Conservation (phyloP, 2,329 filamentous ascomycete species). For the Clonostachys solani region DNA sequence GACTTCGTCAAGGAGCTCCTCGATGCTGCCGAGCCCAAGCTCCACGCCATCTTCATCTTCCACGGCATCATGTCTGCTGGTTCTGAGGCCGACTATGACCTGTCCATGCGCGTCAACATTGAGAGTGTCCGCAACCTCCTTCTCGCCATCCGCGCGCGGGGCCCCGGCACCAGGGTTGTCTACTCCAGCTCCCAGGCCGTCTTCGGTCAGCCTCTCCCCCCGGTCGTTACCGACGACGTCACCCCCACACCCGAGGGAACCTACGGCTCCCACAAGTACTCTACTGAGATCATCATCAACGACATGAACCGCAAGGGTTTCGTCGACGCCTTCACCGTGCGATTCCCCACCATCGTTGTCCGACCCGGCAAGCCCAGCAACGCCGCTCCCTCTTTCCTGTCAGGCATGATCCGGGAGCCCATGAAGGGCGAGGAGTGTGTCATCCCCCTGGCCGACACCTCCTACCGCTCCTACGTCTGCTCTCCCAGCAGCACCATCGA, state of each 20-base stretch:
- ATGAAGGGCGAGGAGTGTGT: constrained; percentile 36
- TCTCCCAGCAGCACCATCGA: constrained; percentile 39
- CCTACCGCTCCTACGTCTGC: constrained; percentile 41
- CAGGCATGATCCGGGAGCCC: constrained; percentile 54
- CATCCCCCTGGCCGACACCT: constrained; percentile 35
- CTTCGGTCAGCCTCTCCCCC: constrained; percentile 45
- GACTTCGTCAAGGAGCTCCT: constrained; percentile 1
- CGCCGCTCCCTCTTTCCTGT: constrained; percentile 54
- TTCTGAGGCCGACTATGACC: constrained; percentile 51
- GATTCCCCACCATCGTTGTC: constrained; percentile 56
- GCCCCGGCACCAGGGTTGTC: constrained; percentile 46
- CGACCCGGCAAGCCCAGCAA: constrained; percentile 53
- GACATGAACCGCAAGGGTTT: constrained; percentile 38
- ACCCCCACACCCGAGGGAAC: constrained; percentile 49
- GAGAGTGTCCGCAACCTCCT: constrained; percentile 48
- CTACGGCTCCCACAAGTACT: constrained; percentile 57
- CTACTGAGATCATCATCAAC: constrained; percentile 34
- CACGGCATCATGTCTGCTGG: constrained; percentile 62
- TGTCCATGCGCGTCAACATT: constrained; percentile 51
- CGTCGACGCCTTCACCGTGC: constrained; percentile 48
- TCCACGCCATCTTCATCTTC: constrained; percentile 49
- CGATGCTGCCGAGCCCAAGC: constrained; percentile 11
- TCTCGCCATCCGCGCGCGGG: constrained; percentile 37
- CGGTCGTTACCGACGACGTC: constrained; percentile 35
- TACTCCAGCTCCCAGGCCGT: constrained; percentile 56